Evolutionary conservation across 768 basidiomycete genomes (phyloP), one percentile per base, ranked within the genome.

Genomic region (Auriculariales sp.): DNA sequence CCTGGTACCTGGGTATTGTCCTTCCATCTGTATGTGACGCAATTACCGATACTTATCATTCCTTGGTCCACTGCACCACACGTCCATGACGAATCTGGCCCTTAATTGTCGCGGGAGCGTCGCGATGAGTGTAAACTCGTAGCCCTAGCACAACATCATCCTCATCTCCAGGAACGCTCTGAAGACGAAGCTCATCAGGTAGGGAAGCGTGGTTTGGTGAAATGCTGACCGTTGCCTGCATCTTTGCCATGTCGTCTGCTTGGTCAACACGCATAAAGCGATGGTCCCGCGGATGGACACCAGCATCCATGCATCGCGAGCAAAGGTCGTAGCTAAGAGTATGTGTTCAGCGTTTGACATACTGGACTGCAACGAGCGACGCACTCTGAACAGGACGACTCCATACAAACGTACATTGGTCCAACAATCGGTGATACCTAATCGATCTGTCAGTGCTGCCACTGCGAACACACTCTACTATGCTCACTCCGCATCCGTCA

Each of bases 51-150:
- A n/a, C n/a, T 31, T 48, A 48, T 12, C 22, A 17, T 33, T 49
- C 30, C 33, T 49, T 49, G 11, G 24, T 49, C 48, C 48, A 49
- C 10, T n/a, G 14, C 3, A 51, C 17, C 10, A 51, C 27, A 11
- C 30, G 42, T 19, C 49, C 50, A 54, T 58, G 54, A 46, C 65
- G 57, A 35, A 66, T 46, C 56, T 68, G 66, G 15, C 67, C 67
- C n/a, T 49, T 57, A 2, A 69, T 56, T 11, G 58, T 57, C 11
- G 60, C 66, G 24, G 59, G 53, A 3, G 61, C 59, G 10, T 62
- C 56, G 48, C 55, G 60, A n/a, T 65, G 59, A n/a, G 68, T 68
- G 48, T 71, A 71, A 3, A 71, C 68, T 27, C 65, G 59, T 46
- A 69, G 50, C 2, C 68, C 68, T 7, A 70, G 53, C 42, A 64